These are phyloP conservation scores for Rhizopogon vinicolor DNA, from an alignment of 768 basidiomycete species.

Conservation along the genomic window DNA sequence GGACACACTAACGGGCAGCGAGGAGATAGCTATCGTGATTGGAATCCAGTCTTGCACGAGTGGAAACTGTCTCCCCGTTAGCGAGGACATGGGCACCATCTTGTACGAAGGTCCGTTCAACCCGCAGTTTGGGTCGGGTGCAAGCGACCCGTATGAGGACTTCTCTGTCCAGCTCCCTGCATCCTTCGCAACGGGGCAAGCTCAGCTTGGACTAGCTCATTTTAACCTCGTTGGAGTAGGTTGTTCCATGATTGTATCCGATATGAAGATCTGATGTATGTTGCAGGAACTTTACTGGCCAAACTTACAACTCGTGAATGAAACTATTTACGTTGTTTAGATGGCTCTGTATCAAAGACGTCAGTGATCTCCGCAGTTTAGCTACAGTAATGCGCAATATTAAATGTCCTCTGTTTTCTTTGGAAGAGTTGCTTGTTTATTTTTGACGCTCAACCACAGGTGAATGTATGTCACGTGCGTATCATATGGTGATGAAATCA, in stretches of 20 bases:
- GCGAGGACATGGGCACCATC: constrained; percentile 31
- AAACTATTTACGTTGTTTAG: background rate
- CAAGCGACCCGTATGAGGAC: constrained; percentile 32
- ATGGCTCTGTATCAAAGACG: background rate
- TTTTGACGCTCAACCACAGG: too few relatives aligned
- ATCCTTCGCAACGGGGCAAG: constrained; percentile 18
- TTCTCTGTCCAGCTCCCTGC: constrained; percentile 35
- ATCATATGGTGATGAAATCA: too few relatives aligned
- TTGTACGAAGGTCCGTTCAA: constrained; percentile 38
- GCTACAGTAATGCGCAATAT: too few relatives aligned
- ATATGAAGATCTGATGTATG: background rate
- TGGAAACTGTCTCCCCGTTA: constrained; percentile 12
- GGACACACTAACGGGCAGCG: constrained; percentile 28
- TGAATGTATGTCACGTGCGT: too few relatives aligned
- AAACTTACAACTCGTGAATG: background rate
- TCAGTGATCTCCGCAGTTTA: background rate
- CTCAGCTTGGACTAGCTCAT: constrained; percentile 29
- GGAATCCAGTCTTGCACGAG: constrained; percentile 31
- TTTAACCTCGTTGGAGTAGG: constrained; percentile 31
- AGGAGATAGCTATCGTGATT: constrained; percentile 36
- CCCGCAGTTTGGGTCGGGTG: constrained; percentile 24
- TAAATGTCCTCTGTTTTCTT: too few relatives aligned
- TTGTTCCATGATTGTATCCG: background rate
- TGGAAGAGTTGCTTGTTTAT: too few relatives aligned
- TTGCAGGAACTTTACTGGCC: background rate